Evolutionary conservation across 176 grass and related monocot species (phyloP).

Genomic region (Rhynchospora tenuis): DNA sequence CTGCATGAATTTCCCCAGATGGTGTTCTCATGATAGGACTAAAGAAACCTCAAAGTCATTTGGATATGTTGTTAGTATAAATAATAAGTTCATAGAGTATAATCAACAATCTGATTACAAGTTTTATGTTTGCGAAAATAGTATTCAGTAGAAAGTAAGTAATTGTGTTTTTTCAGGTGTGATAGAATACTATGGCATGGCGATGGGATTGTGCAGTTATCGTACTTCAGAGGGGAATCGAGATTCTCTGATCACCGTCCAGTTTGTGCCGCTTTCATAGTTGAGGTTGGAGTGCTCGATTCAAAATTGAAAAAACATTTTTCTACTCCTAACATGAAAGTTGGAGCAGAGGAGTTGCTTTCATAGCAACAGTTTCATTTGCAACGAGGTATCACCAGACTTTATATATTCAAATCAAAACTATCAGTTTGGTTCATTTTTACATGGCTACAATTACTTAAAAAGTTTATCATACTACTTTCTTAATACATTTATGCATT

Average conservation of each 20-base stretch:
- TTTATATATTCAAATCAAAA: not conserved
- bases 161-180: conserved; percentile 40
- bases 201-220: conserved; percentile 75
- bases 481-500: not conserved
- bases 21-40: not conserved
- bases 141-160: not conserved
- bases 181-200: conserved; percentile 87
- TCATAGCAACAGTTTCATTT: conserved; percentile 1
- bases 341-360: conserved; percentile 67
- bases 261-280: conserved; percentile 57
- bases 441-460: not conserved
- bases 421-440: not conserved
- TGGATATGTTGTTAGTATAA: not conserved
- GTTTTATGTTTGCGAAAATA: not conserved
- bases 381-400: conserved; percentile 4
- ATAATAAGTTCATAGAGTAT: not conserved
- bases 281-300: conserved; percentile 48
- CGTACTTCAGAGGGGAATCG: conserved; percentile 79
- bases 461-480: not conserved
- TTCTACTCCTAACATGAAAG: conserved; percentile 62
- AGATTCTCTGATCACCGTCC: conserved; percentile 92
- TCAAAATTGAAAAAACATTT: conserved; percentile 28
- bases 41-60: not conserved
- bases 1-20: not conserved
- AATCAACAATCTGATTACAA: not conserved